Evolutionary conservation across 108 stramenopile genomes (phyloP), one percentile per base, ranked within the genome.

Genomic region (Aureococcus anophagefferens): DNA sequence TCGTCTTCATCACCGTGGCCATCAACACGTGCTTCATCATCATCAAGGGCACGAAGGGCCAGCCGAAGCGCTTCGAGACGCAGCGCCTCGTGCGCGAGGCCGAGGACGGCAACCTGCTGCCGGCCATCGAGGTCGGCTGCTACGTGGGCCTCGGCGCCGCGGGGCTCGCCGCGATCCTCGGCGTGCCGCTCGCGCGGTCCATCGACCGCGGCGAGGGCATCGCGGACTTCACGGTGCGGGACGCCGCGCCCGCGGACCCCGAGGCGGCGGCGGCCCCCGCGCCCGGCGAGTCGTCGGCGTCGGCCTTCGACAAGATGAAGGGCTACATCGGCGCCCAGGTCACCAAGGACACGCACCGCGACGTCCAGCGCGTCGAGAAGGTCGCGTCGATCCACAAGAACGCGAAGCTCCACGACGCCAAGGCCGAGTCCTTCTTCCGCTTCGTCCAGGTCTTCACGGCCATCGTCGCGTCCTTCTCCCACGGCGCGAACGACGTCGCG

Each of bases 401-500:
- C 0, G 76, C 66, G 9, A 82, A 81, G 66, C 45, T 74, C 63
- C 88, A 76, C 64, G 87, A 88, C 68, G 35, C 62, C 7, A 44
- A 71, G 14, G 72, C 86, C 16, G 89, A 89, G 72, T 35, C 73
- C 25, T 64, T 84, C 65, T 89, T 87, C 80, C 76, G 67, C 37
- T 89, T 76, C 72, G 45, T 90, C 32, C 89, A 89, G 72, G 83
- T 90, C 15, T 85, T 90, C 77, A 90, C 87, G 40, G 89, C 88
- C 13, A 81, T 79, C 68, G 36, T 88, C 18, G 74, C 74, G 37
- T 84, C 86, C 18, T 89, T 89, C 75, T 83, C 86, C 4, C 89
- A 90, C 77, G 89, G 89, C 0, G 88, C 88, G 32, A 90, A 90
- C 73, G 88, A 90, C 65, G 83, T 87, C 5, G 85, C 88, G 32